phyloP scores from a whole-genome alignment of 257 asterid genomes.

The Paraleonurus japonicus region DNA sequence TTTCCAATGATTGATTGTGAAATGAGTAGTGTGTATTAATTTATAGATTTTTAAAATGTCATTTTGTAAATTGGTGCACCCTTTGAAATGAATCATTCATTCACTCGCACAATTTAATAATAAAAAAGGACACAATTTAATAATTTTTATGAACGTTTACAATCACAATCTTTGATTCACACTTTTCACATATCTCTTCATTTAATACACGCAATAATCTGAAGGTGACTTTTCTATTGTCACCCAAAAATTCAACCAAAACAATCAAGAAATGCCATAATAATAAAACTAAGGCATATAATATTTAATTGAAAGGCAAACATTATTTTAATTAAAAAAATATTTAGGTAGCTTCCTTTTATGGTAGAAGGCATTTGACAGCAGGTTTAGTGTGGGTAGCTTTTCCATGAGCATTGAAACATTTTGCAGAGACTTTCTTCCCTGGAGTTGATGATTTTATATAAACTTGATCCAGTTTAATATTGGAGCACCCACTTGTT shows the following conservation, averaged over 20 bases:
- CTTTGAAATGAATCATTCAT: no score
- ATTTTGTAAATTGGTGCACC: no score
- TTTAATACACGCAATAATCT: background rate
- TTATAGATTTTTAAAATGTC: no score
- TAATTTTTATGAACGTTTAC: background rate
- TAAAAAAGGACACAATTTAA: no score
- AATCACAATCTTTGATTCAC: background rate
- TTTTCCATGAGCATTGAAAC: slow-evolving; percentile 58
- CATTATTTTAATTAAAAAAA: background rate
- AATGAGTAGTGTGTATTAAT: no score
- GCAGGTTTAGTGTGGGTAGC: slow-evolving; percentile 46
- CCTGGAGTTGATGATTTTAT: slow-evolving; percentile 37
- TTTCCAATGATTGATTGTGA: no score
- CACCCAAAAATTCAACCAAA: background rate
- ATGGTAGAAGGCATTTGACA: slow-evolving; percentile 45
- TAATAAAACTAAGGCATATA: background rate
- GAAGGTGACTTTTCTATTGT: background rate
- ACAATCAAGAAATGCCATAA: background rate
- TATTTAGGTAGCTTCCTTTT: background rate
- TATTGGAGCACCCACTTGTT: slow-evolving; percentile 38
- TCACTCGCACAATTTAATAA: no score
- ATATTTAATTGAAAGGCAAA: background rate
- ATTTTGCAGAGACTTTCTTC: slow-evolving; percentile 37
- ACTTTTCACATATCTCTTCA: background rate
- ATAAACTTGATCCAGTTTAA: slow-evolving; percentile 43